Evolutionary conservation across 2,329 filamentous ascomycete species (phyloP), one percentile per base, ranked within the genome.

Genomic region (Aureobasidium sp.): DNA sequence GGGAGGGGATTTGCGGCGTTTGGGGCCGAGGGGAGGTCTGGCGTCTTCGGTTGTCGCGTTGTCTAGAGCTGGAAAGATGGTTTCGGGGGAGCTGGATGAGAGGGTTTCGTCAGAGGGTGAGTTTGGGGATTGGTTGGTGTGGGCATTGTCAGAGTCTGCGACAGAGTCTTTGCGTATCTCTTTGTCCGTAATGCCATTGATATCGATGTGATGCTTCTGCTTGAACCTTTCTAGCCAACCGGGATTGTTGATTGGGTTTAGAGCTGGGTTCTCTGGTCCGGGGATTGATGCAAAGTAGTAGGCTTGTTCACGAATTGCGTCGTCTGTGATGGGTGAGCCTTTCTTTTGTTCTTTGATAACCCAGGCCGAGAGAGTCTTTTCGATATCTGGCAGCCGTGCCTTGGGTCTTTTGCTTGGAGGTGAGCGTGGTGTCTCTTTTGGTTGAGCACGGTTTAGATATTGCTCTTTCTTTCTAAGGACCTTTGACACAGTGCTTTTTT

Each of bases 211-310:
- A 72, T 96, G 88, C 77, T 93, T 96, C 72, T 91, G 85, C 79
- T 97, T 96, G 80, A 97, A 97, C 72, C 94, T 95, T 70, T 96
- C 91, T 37, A 97, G 81, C 92, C 93, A 97, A 67, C 81, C 86
- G 34, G 84, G 79, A 67, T 84, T 94, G 66, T 90, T 83, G 69
- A 88, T 89, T 8, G 62, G 62, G 22, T 65, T 63, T 2, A 22
- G 29, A 62, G 88, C 75, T 55, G 90, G 84, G 65, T 82, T 85
- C 60, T 96, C 90, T 3, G 86, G 83, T 62, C 86, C 85, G 29
- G 85, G 86, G 37, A 84, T 88, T 44, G 83, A 86, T 14, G 89
- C 87, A 73, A 97, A 97, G 66, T 91, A 87, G 55, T 82, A 82
- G 1, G 91, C 91, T 74, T 95, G 91, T 66, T 95, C 89, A 70